Conservation (phyloP, 257 asterid genomes). For the Solanum acaule region DNA sequence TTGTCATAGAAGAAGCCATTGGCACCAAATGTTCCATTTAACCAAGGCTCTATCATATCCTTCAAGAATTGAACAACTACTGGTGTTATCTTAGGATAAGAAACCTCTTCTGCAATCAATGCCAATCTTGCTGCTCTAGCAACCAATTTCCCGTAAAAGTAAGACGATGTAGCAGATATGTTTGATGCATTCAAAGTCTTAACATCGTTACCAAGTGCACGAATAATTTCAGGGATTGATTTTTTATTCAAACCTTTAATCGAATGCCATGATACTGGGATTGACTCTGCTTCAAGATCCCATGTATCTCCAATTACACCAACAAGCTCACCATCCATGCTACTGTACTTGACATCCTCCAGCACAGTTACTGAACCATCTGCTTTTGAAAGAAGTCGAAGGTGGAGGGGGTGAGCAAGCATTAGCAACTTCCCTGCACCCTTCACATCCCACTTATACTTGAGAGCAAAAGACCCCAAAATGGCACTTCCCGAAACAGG, state of each 20-base stretch:
- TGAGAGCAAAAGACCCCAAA: slow-evolving; percentile 52
- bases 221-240: slow-evolving; percentile 34
- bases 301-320: slow-evolving; percentile 90
- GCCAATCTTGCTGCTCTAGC: slow-evolving; percentile 96
- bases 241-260: slow-evolving; percentile 56
- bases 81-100: slow-evolving; percentile 47
- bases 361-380: slow-evolving; percentile 37
- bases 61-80: slow-evolving; percentile 57
- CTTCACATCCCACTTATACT: slow-evolving; percentile 72
- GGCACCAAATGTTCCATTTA: slow-evolving; percentile 63
- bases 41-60: slow-evolving; percentile 79
- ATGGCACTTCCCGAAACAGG: slow-evolving; percentile 64
- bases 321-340: slow-evolving; percentile 87
- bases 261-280: slow-evolving; percentile 86
- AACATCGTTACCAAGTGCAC: slow-evolving; percentile 62
- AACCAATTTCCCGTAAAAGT: slow-evolving; percentile 68
- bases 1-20: slow-evolving; percentile 76
- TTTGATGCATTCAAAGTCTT: slow-evolving; percentile 36
- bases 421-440: slow-evolving; percentile 82
- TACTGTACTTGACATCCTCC: slow-evolving; percentile 53
- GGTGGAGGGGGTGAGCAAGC: slow-evolving; percentile 94
- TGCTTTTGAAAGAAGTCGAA: slow-evolving; percentile 41
- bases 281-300: slow-evolving; percentile 57
- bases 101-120: slow-evolving; percentile 82
- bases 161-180: slow-evolving; percentile 57